A percentile compares a stretch with the other conserved stretches of the same genome.
Conservation (phyloP, 2,329 filamentous ascomycete genomes). For the Colletotrichum noveboracense region DNA sequence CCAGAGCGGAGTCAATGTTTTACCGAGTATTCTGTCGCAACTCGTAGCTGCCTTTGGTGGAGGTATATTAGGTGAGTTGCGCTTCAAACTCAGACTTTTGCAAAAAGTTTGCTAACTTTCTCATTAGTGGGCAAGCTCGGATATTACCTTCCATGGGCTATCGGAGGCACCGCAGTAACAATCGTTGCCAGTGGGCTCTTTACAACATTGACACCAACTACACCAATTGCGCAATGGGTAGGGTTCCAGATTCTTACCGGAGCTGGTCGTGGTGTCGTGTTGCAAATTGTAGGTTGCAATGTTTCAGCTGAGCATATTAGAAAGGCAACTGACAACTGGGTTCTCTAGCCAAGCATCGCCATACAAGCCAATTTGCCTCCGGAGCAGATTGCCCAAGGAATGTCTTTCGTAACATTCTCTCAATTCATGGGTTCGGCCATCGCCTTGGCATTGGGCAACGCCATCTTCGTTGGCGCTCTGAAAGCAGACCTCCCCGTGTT, state of each 20-base stretch:
- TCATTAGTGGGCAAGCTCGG: constrained; percentile 16
- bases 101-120: neutral
- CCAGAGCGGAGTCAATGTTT: constrained; percentile 36
- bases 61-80: constrained; percentile 28
- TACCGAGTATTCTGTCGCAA: constrained; percentile 32
- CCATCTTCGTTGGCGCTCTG: constrained; percentile 25
- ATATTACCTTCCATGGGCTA: constrained; percentile 22
- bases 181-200: constrained; percentile 21
- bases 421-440: constrained; percentile 29
- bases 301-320: constrained; percentile 28
- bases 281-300: constrained; percentile 32
- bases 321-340: neutral
- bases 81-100: neutral
- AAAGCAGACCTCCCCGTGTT: neutral
- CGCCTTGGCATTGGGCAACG: constrained; percentile 27
- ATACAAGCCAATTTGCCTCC: constrained; percentile 27
- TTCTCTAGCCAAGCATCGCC: constrained; percentile 27
- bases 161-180: constrained; percentile 4
- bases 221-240: constrained; percentile 14
- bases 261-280: constrained; percentile 16
- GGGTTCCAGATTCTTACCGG: constrained; percentile 23
- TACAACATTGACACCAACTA: constrained; percentile 17
- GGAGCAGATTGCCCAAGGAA: constrained; percentile 27
- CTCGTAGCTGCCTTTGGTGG: constrained; percentile 24
- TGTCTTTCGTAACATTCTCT: constrained; percentile 28